Evolutionary conservation across 192 early-diverging fungal species (phyloP).

Genomic region (Hyaloraphidium curvatum): DNA sequence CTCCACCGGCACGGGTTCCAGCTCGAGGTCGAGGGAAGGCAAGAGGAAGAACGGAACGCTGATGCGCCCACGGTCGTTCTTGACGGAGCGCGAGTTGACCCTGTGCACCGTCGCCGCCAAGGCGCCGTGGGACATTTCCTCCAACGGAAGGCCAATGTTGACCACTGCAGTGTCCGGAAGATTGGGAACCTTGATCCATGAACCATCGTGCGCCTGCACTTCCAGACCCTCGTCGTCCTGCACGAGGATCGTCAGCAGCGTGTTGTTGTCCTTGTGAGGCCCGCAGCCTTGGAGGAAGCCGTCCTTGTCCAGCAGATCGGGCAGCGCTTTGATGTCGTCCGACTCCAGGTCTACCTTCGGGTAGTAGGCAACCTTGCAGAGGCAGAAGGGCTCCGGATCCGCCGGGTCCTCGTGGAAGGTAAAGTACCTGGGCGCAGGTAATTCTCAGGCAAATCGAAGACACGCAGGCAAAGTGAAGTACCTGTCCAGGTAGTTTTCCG

Average conservation of each 20-base stretch:
- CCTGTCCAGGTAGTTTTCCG: not conserved
- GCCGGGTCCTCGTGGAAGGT: not conserved
- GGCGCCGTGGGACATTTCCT: conserved; percentile 24
- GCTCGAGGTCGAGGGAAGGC: too few relatives aligned
- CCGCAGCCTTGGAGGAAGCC: not conserved
- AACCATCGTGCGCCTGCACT: conserved; percentile 30
- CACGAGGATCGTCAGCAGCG: not conserved
- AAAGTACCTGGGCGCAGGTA: too few relatives aligned
- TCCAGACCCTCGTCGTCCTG: conserved; percentile 20
- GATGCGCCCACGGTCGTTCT: too few relatives aligned
- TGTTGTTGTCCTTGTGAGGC: not conserved
- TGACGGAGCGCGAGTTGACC: too few relatives aligned
- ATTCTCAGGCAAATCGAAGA: not conserved
- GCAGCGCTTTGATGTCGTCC: too few relatives aligned
- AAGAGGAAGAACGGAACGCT: too few relatives aligned
- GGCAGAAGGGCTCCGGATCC: not conserved
- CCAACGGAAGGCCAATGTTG: conserved; percentile 44
- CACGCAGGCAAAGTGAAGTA: not conserved
- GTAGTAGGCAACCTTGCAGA: not conserved
- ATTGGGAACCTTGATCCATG: conserved; percentile 37
- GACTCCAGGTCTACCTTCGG: not conserved
- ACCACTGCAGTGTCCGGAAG: conserved; percentile 38
- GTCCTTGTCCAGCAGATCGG: too few relatives aligned
- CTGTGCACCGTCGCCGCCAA: conserved; percentile 36
- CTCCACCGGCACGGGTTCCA: too few relatives aligned